Evolutionary conservation across 352 stramenopile species (phyloP).

Genomic region (Pythium rhizo-oryzae): DNA sequence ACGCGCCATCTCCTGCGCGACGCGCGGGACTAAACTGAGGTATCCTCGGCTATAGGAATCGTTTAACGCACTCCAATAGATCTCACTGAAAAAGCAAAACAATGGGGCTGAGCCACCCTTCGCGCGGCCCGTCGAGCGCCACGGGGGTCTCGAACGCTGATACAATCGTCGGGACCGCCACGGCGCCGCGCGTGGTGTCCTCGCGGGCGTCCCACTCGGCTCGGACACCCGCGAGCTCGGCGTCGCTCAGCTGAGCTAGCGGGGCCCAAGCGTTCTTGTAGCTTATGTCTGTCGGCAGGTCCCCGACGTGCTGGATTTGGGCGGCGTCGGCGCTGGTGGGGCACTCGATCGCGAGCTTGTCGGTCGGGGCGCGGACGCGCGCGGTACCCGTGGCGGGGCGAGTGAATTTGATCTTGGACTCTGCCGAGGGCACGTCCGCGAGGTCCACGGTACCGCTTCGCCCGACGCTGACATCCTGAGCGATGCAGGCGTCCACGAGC

Average conservation of each 20-base stretch:
- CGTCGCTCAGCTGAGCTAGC: not conserved
- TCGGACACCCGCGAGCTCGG: not conserved
- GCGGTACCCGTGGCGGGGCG: not conserved
- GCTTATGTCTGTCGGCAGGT: not conserved
- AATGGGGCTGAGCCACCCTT: not conserved
- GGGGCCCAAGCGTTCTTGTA: not conserved
- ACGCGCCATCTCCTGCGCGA: too few relatives aligned
- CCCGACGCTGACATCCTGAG: too few relatives aligned
- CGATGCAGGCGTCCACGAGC: too few relatives aligned
- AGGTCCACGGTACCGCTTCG: too few relatives aligned
- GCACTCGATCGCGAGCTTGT: not conserved
- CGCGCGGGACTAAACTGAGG: too few relatives aligned
- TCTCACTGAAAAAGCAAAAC: too few relatives aligned
- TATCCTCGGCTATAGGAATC: too few relatives aligned
- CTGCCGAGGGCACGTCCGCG: too few relatives aligned
- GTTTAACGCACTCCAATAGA: too few relatives aligned
- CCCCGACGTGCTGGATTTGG: not conserved
- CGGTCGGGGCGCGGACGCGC: not conserved
- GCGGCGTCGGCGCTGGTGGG: not conserved
- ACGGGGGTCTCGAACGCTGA: not conserved
- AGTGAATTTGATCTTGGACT: too few relatives aligned
- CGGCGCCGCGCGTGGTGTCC: too few relatives aligned
- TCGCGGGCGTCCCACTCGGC: not conserved
- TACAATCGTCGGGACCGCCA: not conserved
- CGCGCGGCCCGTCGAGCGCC: not conserved